Base-by-base conservation (phyloP, 306 rosid species). In the Clitoria ternatea region DNA sequence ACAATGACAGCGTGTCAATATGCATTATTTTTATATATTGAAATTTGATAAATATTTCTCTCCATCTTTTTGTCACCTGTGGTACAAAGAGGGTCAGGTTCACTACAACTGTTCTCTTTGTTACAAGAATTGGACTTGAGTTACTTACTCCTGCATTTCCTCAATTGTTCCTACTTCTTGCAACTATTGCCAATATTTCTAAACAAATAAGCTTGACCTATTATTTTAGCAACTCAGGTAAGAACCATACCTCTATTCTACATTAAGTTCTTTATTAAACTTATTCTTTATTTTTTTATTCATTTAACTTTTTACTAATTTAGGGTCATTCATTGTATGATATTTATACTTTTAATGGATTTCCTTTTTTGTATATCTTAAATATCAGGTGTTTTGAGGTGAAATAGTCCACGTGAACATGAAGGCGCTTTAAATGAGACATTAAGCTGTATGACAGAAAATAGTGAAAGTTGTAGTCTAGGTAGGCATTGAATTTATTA, bases 201-300 rank as follows among this genome's bases (percentile, higher is more conserved):
- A 92, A 92, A 76, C 98, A 92, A 86, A 90, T 92, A 75, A 92
- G 98, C 72, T 67, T 90, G 70, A 96, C 97, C 27, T 88, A 96
- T 85, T 86, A 88, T 78, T 81, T n/a, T 88, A 76, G 90, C 90
- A 0, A 92, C 98, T 67, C 85, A 86, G 77, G 98, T 92, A 83
- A 88, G 87, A 48, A 72, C 62, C 75, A 42, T 39, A 36, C 53
- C 61, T 70, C 45, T 20, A 8, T n/a, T n/a, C 12, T 5, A 40
- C 24, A 12, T 48, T 22, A 11, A 57, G 27, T 18, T 78, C 17
- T 59, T 17, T 63, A 5, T 29, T 39, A 33, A 57, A 19, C 37
- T 59, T 76, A 2, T 45, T 36, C 1, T 11, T 62, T 18, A n/a
- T 20, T 8, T 15, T 44, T 26, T 43, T 12, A 4, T n/a, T n/a